These are phyloP conservation scores for Trichoderma virens DNA, from an alignment of 495 filamentous ascomycete species.

Conservation along the genomic window DNA sequence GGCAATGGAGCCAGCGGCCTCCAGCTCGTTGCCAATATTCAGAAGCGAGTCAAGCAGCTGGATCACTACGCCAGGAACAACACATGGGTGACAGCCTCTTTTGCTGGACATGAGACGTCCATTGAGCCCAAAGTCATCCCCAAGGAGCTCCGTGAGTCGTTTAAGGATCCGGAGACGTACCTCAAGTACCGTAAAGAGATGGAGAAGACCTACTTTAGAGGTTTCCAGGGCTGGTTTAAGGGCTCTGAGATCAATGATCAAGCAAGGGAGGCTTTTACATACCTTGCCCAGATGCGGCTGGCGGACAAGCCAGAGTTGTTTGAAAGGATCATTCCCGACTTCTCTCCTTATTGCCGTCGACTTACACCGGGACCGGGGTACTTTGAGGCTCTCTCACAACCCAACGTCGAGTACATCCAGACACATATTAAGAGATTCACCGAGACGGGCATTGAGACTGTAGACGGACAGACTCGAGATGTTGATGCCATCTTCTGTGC, in stretches of 20 bases:
- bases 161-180: conserved; percentile 35
- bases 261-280: conserved; percentile 42
- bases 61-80: conserved; percentile 59
- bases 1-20: conserved; percentile 51
- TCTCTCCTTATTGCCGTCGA: conserved; percentile 59
- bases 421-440: conserved; percentile 51
- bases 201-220: conserved; percentile 51
- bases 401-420: conserved; percentile 55
- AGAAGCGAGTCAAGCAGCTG: conserved; percentile 44
- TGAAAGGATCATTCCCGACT: conserved; percentile 53
- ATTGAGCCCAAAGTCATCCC: conserved; percentile 42
- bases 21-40: conserved; percentile 51
- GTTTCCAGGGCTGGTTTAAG: conserved; percentile 49
- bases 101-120: conserved; percentile 33
- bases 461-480: conserved; percentile 40
- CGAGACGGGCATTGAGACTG: conserved; percentile 46
- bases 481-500: conserved; percentile 60
- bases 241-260: conserved; percentile 43
- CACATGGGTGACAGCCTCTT: conserved; percentile 59
- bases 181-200: conserved; percentile 36
- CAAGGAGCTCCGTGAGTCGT: conserved; percentile 36
- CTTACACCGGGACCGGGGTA: conserved; percentile 66
- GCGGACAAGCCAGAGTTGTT: conserved; percentile 47
- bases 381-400: conserved; percentile 57
- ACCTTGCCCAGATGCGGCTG: conserved; percentile 44